Base-by-base conservation (phyloP, 805 yeast species). In the Kodamaea jinghongensis region DNA sequence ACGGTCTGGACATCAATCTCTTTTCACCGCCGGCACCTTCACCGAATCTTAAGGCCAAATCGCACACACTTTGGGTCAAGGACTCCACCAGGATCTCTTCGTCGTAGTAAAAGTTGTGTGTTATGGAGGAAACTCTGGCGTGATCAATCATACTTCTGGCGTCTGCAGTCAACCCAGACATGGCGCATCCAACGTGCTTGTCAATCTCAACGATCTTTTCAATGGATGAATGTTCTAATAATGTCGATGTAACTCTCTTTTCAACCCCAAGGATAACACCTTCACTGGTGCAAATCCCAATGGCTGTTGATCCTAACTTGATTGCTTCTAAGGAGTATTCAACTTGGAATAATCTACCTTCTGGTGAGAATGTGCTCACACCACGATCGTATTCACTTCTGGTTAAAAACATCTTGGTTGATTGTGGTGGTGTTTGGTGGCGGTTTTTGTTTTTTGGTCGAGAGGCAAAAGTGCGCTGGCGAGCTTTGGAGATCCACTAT, bases 331-430 rank as follows among this genome's bases (percentile, higher is more conserved):
- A 70, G 7, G 99, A 93, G 63, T 93, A 93, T 63, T 93, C 99
- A 31, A 93, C 99, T 68, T 93, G 99, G 70, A 93, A 93, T 46
- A 93, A 71, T 60, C 99, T 85, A 17, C 99, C 99, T 63, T 95
- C 99, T 17, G 99, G 99, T 1, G 98, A 90, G 64, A 95, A 93
- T 6, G 99, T 95, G 57, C 95, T 85, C 36, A 93, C 99, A 48
- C 99, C 99, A 65, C 99, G 85, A 62, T 93, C 99, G 65, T 93
- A 93, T 73, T 93, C 99, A 69, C 96, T 86, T 82, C 99, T 85
- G n/a, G 99, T 93, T 51, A 93, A 77, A 68, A 93, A 93, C 99
- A 93, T 93, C 39, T 15, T 17, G 28, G 22, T 25, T 36, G 32
- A 15, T n/a, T 29, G 33, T 22, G 27, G 37, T 34, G 31, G 31